Evolutionary conservation across 192 early-diverging fungal species (phyloP), one percentile per base, ranked within the genome.

Genomic region (Coemansia brasiliensis): DNA sequence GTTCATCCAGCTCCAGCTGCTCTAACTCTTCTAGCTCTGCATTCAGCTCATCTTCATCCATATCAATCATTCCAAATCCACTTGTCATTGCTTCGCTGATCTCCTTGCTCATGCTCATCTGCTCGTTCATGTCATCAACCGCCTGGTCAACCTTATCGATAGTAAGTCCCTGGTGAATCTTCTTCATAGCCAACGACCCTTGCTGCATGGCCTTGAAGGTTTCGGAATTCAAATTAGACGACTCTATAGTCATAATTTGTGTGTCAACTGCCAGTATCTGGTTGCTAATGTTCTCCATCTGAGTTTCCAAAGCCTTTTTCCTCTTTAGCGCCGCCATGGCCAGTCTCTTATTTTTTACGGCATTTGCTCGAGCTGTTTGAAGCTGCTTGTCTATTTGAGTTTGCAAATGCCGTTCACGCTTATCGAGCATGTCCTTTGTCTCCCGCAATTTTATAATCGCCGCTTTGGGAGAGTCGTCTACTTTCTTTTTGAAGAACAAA

Each of bases 101-200:
- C 74, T 97, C 96, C 64, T 94, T 94, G 16, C 94, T 91, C 58
- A 95, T 67, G 59, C 95, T 93, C 91, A 97, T 96, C 70, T 99
- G 94, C 57, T 99, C 96, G 25, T 91, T 86, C 58, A 99, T 94
- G 49, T 94, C 92, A 60, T 99, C 96, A 92, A 95, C 94, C 11
- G 89, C 94, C 37, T 83, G 82, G 65, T 99, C 96, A 22, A 99
- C 94, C 84, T 92, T 96, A 67, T 94, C 86, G 49, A 95, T 92
- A 63, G 93, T 82, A 82, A 57, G 82, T 64, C 64, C 91, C 88
- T 63, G 57, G 60, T 99, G 95, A 54, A 99, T 95, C 24, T 65
- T 59, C 74, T 94, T 95, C 92, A 99, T 92, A 20, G 95, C 95
- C 35, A 90, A 87, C 17, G 93, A 90, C 64, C 91, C 96, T 24